Evolutionary conservation across 108 stramenopile species (phyloP).

Genomic region (Fistulifera solaris): DNA sequence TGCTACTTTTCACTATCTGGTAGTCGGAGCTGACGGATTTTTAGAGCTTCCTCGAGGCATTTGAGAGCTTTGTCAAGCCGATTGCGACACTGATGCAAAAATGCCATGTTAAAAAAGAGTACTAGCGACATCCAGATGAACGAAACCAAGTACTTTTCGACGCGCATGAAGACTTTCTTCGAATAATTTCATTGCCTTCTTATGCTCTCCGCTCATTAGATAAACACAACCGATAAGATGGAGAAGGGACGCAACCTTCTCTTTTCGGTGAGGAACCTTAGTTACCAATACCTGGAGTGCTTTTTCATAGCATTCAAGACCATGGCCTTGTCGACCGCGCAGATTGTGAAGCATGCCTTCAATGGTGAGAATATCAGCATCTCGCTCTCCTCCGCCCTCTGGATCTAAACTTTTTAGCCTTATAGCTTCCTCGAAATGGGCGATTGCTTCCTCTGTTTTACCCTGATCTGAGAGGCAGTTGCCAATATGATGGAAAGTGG

Average conservation of each 20-base stretch:
- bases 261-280: slow-evolving; percentile 41
- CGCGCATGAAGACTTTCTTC: slow-evolving; percentile 58
- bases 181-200: slow-evolving; percentile 54
- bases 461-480: slow-evolving; percentile 55
- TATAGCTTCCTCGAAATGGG: slow-evolving; percentile 57
- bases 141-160: slow-evolving; percentile 51
- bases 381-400: slow-evolving; percentile 35
- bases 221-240: slow-evolving; percentile 63
- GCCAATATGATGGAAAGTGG: slow-evolving; percentile 43
- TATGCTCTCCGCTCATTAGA: slow-evolving; percentile 41
- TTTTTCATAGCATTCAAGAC: slow-evolving; percentile 55
- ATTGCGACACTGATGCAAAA: slow-evolving; percentile 39
- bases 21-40: slow-evolving; percentile 59
- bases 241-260: slow-evolving; percentile 46
- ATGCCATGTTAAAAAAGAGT: slow-evolving; percentile 71
- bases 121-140: slow-evolving; percentile 74
- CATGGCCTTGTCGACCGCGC: slow-evolving; percentile 23
- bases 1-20: slow-evolving; percentile 61
- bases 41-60: slow-evolving; percentile 64
- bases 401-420: slow-evolving; percentile 35
- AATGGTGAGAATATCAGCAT: slow-evolving; percentile 39
- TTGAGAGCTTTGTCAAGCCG: slow-evolving; percentile 47
- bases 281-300: slow-evolving; percentile 46
- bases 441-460: slow-evolving; percentile 42
- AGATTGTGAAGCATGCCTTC: slow-evolving; percentile 50